phyloP scores from a whole-genome alignment of 2,329 filamentous ascomycete species.

The Decorospora gaudefroyi region DNA sequence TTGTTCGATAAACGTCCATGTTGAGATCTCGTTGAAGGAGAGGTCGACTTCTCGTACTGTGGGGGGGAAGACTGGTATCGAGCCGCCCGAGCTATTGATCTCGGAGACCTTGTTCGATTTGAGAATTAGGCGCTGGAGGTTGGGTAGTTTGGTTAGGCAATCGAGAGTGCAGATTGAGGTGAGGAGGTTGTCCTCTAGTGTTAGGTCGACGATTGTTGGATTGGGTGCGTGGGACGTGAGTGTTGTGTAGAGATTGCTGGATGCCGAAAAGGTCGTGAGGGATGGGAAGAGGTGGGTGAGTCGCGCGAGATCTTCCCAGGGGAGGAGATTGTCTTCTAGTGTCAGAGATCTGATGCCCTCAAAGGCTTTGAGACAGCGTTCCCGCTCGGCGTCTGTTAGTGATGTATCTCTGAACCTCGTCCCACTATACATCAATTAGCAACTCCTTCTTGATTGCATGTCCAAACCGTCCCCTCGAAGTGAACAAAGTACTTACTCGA shows the following conservation, averaged over 20 bases:
- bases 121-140: constrained; percentile 60
- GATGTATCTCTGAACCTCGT: constrained; percentile 65
- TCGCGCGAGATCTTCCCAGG: constrained; percentile 46
- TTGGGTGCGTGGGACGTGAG: constrained; percentile 49
- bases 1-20: constrained; percentile 75
- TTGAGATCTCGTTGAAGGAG: constrained; percentile 53
- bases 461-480: too few species aligned
- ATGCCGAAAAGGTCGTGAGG: constrained; percentile 57
- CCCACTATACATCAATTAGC: constrained; percentile 57
- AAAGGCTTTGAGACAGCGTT: constrained; percentile 37
- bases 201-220: constrained; percentile 63
- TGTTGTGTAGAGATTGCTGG: constrained; percentile 48
- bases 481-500: constrained; percentile 64
- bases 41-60: constrained; percentile 52
- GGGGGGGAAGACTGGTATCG: constrained; percentile 32
- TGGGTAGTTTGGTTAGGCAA: constrained; percentile 63
- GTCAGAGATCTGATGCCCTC: constrained; percentile 51
- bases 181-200: constrained; percentile 75
- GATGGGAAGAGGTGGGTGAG: constrained; percentile 59
- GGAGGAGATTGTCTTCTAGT: constrained; percentile 55
- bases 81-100: constrained; percentile 30
- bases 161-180: constrained; percentile 61
- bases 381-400: constrained; percentile 29
- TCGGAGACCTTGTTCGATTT: constrained; percentile 74
- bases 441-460: constrained; percentile 1